Conservation (phyloP, 2,329 filamentous ascomycete species). For the Fusarium miscanthi region DNA sequence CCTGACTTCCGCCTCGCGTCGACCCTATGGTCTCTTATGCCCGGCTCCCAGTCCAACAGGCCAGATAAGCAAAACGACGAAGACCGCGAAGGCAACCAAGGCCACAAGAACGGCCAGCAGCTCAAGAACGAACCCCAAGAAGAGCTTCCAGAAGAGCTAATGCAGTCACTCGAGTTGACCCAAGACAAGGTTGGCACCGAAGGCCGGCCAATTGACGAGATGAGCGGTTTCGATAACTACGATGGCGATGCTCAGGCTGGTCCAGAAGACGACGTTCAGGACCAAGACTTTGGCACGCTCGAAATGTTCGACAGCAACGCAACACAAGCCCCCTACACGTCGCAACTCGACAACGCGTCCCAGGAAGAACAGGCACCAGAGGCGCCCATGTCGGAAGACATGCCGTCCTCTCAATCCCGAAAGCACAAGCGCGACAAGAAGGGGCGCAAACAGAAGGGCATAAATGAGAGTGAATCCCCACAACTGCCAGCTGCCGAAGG, state of each 20-base stretch:
- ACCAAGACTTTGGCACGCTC: conserved; percentile 51
- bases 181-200: conserved; percentile 42
- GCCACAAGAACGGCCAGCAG: conserved; percentile 33
- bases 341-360: conserved; percentile 36
- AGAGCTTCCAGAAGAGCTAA: conserved; percentile 27
- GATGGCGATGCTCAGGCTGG: conserved; percentile 40
- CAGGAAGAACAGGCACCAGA: conserved; percentile 44
- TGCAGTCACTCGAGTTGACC: conserved; percentile 24
- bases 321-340: conserved; percentile 47
- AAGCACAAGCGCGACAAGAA: conserved; percentile 50
- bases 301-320: conserved; percentile 55
- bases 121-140: conserved; percentile 29
- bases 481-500: conserved; percentile 29
- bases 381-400: conserved; percentile 46
- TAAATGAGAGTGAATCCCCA: conserved; percentile 31
- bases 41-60: conserved; percentile 44
- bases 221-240: conserved; percentile 44
- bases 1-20: conserved; percentile 50
- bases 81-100: conserved; percentile 32
- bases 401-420: conserved; percentile 29
- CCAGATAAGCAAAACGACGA: conserved; percentile 39
- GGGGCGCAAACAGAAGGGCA: conserved; percentile 44
- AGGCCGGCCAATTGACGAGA: conserved; percentile 38
- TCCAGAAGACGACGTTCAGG: conserved; percentile 38
- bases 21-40: conserved; percentile 44